Evolutionary conservation across 2,329 filamentous ascomycete genomes (phyloP).

Genomic region (Teratosphaeria destructans): DNA sequence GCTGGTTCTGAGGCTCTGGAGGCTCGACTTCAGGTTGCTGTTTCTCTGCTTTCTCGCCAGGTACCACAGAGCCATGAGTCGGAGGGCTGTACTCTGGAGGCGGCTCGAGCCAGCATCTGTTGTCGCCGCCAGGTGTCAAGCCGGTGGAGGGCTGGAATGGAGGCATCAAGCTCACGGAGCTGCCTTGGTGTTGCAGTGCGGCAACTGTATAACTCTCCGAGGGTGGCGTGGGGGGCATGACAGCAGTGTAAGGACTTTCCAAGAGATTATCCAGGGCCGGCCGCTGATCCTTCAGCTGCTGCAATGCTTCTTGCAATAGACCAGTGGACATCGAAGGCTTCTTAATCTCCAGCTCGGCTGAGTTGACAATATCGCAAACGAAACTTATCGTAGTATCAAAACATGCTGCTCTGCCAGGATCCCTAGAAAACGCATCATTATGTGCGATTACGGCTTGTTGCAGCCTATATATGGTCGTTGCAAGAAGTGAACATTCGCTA

Average conservation of each 20-base stretch:
- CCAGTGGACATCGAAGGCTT: not conserved
- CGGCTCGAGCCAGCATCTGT: slow-evolving; percentile 18
- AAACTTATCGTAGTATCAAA: slow-evolving; percentile 7
- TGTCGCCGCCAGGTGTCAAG: slow-evolving; percentile 13
- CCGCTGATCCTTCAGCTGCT: slow-evolving; percentile 14
- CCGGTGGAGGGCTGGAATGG: slow-evolving; percentile 8
- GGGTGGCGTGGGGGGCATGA: slow-evolving; percentile 12
- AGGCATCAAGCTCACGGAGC: not conserved
- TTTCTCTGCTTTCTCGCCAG: slow-evolving; percentile 9
- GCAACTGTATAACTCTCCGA: not conserved
- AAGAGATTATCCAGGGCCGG: slow-evolving; percentile 13
- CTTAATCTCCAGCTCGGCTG: not conserved
- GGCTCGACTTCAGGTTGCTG: slow-evolving; percentile 4
- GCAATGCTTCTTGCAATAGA: slow-evolving; percentile 3
- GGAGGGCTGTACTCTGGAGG: slow-evolving; percentile 21
- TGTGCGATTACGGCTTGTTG: slow-evolving; percentile 7
- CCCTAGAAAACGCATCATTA: not conserved
- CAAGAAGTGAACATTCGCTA: slow-evolving; percentile 11
- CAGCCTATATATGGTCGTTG: slow-evolving; percentile 11
- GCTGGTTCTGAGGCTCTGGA: slow-evolving; percentile 4
- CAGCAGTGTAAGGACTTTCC: not conserved
- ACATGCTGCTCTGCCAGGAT: not conserved
- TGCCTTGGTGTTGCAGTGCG: not conserved
- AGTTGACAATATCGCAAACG: slow-evolving; percentile 2
- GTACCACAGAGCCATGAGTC: not conserved